Base-by-base conservation (phyloP, 1,284 basidiomycete genomes). In the Cystobasidium pallidum region DNA sequence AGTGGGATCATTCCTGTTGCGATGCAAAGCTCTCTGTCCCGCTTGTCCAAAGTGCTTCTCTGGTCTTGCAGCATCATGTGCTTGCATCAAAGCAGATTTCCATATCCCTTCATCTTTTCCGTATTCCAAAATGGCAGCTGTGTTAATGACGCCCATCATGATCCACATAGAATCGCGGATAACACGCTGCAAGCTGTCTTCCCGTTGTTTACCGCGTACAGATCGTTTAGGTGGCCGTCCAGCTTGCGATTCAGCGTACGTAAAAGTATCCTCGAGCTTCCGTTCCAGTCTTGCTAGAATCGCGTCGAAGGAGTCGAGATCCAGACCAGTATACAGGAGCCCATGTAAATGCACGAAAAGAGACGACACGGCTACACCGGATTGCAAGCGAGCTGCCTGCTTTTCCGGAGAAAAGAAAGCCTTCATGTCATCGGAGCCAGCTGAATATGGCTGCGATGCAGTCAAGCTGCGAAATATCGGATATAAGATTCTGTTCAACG, bases 301-400 rank as follows among this genome's bases (percentile, higher is more conserved):
- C 0, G 88, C 84, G 49, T 86, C 83, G 78, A 98, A 98, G 80
- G 93, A 90, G 80, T 99, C 94, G 24, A 98, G 86, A 77, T 95
- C 87, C 75, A 96, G 91, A 75, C 90, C 89, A 11, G 94, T 97
- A 82, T 97, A 95, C 1, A 99, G 85, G 90, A 96, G 92, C 30
- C 94, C 94, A 75, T 98, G 95, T 1, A 98, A 83, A 43, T 93
- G 86, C 13, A 97, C 87, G 75, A 98, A 98, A 1, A 96, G 86
- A 55, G 95, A 93, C 2, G 89, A 83, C 0, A 88, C 87, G 0
- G 84, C 85, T 2, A 92, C 89, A 76, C 95, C 92, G 0, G 92
- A 75, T n/a, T 76, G 76, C 19, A 78, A 65, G 11, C 82, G 79
- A 11, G 76, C 88, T 11, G 86, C 83, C 59, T 88, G 84, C 51